Percentiles rank a stretch among this genome's conserved stretches.
Conservation (phyloP, 306 rosid species). For the Fagus crenata region DNA sequence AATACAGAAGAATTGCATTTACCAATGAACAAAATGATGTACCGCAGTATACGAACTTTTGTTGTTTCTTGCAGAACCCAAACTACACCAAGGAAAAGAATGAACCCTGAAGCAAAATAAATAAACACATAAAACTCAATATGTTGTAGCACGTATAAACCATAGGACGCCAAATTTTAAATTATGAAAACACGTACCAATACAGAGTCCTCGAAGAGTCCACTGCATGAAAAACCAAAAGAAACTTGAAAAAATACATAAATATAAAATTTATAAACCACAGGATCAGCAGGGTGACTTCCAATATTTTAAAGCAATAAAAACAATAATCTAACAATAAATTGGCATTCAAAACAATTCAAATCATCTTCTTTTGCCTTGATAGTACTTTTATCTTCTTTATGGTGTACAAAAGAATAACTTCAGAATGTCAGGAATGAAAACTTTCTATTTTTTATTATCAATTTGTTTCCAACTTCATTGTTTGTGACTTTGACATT, state of each 20-base stretch:
- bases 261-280: conserved; percentile 7
- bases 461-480: neutral
- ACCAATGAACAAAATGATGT: conserved; percentile 62
- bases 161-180: neutral
- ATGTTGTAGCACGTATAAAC: conserved; percentile 14
- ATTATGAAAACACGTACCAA: conserved; percentile 39
- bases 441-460: neutral
- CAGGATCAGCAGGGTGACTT: neutral
- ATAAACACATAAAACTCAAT: conserved; percentile 10
- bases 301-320: neutral
- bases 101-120: conserved; percentile 51
- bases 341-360: neutral
- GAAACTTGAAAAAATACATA: neutral
- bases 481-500: neutral
- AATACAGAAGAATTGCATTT: conserved; percentile 14
- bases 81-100: conserved; percentile 53
- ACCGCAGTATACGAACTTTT: conserved; percentile 48
- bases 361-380: neutral
- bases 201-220: conserved; percentile 76
- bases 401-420: neutral
- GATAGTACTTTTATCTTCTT: neutral
- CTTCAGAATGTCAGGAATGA: neutral
- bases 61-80: conserved; percentile 73
- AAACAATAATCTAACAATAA: neutral
- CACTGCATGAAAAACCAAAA: conserved; percentile 41